Percentiles rank a stretch among this genome's conserved stretches.
These are phyloP conservation scores for Amoeboaphelidium protococcarum DNA, from an alignment of 371 early-diverging fungal genomes.

Conservation along the genomic window DNA sequence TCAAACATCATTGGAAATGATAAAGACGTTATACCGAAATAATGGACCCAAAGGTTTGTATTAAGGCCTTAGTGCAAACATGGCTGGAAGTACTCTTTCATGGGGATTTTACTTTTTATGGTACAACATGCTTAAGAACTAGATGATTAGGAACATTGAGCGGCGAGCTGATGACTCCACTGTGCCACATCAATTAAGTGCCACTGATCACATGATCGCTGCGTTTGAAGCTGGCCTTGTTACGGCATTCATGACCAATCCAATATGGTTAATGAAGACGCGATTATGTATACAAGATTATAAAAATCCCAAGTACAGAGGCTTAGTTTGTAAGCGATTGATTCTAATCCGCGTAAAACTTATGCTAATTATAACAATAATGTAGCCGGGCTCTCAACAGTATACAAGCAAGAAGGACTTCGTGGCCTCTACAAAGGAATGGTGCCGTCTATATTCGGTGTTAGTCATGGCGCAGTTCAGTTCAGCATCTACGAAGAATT, in stretches of 20 bases:
- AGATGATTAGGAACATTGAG: background rate
- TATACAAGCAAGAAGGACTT: constrained; percentile 46
- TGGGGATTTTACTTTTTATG: background rate
- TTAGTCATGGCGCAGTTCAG: constrained; percentile 79
- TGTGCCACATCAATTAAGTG: background rate
- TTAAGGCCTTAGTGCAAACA: background rate
- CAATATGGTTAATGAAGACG: background rate
- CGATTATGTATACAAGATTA: background rate
- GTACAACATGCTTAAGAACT: background rate
- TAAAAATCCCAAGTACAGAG: background rate
- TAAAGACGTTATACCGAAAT: background rate
- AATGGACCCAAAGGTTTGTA: background rate
- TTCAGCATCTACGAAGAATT: constrained; percentile 89
- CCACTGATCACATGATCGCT: background rate
- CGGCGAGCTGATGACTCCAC: background rate
- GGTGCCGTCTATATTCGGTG: constrained; percentile 62
- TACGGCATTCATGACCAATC: background rate
- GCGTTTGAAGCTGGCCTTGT: background rate
- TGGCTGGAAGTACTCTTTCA: background rate
- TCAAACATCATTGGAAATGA: background rate
- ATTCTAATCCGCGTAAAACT: too few species aligned
- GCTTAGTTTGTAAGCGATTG: too few species aligned
- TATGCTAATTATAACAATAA: background rate
- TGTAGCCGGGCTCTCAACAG: constrained; percentile 28
- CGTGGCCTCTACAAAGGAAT: constrained; percentile 62